phyloP scores from a whole-genome alignment of 805 yeast species.

The Maudiozyma serrabonitensis region DNA sequence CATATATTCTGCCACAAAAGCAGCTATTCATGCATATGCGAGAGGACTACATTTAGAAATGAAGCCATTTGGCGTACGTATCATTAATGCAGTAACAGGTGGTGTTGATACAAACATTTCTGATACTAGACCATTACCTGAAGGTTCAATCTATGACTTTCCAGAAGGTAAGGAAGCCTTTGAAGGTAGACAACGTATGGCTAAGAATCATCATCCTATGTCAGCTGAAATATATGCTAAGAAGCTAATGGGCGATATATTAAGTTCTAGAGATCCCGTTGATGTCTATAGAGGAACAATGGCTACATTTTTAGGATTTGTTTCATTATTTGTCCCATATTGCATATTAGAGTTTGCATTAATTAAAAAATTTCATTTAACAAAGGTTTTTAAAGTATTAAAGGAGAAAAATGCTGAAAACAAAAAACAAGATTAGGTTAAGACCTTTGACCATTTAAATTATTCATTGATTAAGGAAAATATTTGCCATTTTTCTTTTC shows the following conservation, averaged over 20 bases:
- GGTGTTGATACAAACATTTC: slow-evolving; percentile 66
- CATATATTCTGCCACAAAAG: slow-evolving; percentile 58
- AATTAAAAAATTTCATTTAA: slow-evolving; percentile 33
- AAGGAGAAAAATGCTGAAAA: slow-evolving; percentile 3
- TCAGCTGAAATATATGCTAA: slow-evolving; percentile 47
- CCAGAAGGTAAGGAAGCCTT: slow-evolving; percentile 45
- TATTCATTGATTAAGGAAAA: too few relatives aligned
- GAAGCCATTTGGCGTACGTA: slow-evolving; percentile 63
- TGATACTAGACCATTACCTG: slow-evolving; percentile 52
- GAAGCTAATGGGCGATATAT: slow-evolving; percentile 43
- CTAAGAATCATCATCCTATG: slow-evolving; percentile 50
- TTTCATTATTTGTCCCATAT: slow-evolving; percentile 36
- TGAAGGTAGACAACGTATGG: slow-evolving; percentile 46
- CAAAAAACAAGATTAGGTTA: slow-evolving; percentile 1
- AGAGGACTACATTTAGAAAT: slow-evolving; percentile 53
- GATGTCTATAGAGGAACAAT: slow-evolving; percentile 49
- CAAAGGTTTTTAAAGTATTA: slow-evolving; percentile 27
- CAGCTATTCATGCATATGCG: slow-evolving; percentile 69
- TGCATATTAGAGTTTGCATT: slow-evolving; percentile 36
- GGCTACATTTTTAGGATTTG: slow-evolving; percentile 32
- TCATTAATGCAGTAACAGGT: slow-evolving; percentile 62
- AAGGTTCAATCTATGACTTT: slow-evolving; percentile 41
- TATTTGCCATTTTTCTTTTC: too few relatives aligned
- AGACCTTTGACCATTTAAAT: too few relatives aligned
- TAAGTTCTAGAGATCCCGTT: slow-evolving; percentile 31